Base-by-base conservation (phyloP, 345 rosid species). In the Combretum micranthum region DNA sequence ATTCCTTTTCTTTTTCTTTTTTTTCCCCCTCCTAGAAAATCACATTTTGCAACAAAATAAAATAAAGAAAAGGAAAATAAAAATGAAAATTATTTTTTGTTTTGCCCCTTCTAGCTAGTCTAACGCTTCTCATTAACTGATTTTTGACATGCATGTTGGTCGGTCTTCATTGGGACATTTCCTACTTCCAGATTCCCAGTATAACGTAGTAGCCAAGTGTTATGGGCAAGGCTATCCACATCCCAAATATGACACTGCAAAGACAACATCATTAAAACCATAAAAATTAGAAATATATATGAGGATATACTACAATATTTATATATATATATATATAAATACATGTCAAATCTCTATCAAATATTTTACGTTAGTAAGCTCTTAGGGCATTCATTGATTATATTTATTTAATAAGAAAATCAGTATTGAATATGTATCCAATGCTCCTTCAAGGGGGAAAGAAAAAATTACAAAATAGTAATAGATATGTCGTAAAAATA, bases 241-340 rank as follows among this genome's bases (percentile, higher is more conserved):
- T 89, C 63, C 99, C 99, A 63, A 93, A 93, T 71, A 93, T 93
- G 17, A 93, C 99, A 69, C 99, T 93, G 85, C 80, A 64, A 52
- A 20, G 20, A 20, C 32, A 17, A 8, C 6, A 18, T 14, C 0
- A 17, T 57, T 57, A 57, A 51, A 2, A 20, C 15, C 21, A n/a
- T 45, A 13, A 56, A 13, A 56, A 56, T 20, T 18, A 20, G 43
- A 23, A n/a, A 25, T 13, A 25, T 13, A 25, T 13, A 19, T 13
- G 25, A 4, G 21, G 25, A 25, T 50, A 17, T 18, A 22, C 39
- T 32, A 32, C 1, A 32, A 32, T 5, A 4, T 32, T 2, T 2
- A 25, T 25, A 25, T 2, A 25, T 25, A 25, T 2, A 25, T 25
- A 2, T 25, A 2, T 25, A 5, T 2, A 5, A 2, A 5, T 2